These are phyloP conservation scores for Priceomyces carsonii DNA, from an alignment of 805 yeast species.

Conservation along the genomic window DNA sequence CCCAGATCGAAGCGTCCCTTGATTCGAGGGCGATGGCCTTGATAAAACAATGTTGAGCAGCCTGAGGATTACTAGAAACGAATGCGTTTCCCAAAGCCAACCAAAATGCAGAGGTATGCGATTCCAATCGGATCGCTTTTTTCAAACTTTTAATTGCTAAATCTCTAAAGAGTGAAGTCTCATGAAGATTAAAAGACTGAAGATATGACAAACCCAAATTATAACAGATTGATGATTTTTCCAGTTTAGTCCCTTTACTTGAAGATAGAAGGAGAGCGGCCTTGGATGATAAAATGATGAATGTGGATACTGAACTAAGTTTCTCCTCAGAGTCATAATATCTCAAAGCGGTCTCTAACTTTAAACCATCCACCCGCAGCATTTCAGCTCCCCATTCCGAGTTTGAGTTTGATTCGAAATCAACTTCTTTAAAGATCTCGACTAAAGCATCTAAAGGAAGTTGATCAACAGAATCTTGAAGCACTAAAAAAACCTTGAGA, in stretches of 20 bases:
- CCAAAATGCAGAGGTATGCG: constrained; percentile 76
- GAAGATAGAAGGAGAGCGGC: constrained; percentile 43
- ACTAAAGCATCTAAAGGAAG: constrained; percentile 45
- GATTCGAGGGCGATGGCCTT: constrained; percentile 73
- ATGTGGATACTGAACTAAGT: constrained; percentile 34
- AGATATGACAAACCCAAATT: constrained; percentile 72
- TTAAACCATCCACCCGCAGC: constrained; percentile 3
- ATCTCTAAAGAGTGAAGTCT: constrained; percentile 48
- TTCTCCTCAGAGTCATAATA: constrained; percentile 13
- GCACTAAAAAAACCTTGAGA: constrained; percentile 50
- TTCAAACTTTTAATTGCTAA: constrained; percentile 60
- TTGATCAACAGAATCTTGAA: constrained; percentile 52
- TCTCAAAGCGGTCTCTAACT: constrained; percentile 20
- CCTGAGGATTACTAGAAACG: constrained; percentile 59
- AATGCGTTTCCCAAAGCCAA: constrained; percentile 77
- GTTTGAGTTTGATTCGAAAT: constrained; percentile 9
- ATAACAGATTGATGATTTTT: constrained; percentile 57
- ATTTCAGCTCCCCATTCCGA: constrained; percentile 24
- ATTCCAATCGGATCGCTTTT: constrained; percentile 69
- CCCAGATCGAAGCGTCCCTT: constrained; percentile 72
- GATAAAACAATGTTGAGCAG: constrained; percentile 91
- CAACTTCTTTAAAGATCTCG: constrained; percentile 18
- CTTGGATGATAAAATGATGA: constrained; percentile 48
- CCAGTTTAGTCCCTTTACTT: constrained; percentile 41
- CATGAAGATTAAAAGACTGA: constrained; percentile 46